These are phyloP conservation scores for Didymella pinodella DNA, from an alignment of 2,329 filamentous ascomycete species.

Conservation along the genomic window DNA sequence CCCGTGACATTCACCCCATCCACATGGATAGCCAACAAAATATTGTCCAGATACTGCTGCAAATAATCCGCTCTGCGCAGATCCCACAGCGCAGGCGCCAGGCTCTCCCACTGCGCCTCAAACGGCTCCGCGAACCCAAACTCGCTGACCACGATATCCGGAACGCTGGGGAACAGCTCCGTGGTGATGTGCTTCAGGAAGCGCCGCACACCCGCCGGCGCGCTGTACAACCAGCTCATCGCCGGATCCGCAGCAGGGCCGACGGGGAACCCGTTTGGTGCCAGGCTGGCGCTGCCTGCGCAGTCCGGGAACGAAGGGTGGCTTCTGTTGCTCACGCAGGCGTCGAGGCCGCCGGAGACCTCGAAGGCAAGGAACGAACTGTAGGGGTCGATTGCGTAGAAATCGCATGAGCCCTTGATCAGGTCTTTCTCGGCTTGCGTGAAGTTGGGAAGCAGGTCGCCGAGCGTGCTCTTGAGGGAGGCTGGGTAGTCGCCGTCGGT, in stretches of 20 bases:
- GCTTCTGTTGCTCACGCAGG: conserved; percentile 53
- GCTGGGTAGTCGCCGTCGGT: conserved; percentile 55
- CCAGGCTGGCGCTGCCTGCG: conserved; percentile 43
- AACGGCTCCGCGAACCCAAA: conserved; percentile 56
- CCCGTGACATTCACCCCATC: conserved; percentile 55
- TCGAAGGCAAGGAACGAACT: conserved; percentile 44
- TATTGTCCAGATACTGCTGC: conserved; percentile 54
- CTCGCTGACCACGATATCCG: conserved; percentile 53
- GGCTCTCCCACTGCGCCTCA: conserved; percentile 43
- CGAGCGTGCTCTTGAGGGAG: conserved; percentile 51
- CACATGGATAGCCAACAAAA: conserved; percentile 48
- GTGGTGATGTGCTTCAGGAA: conserved; percentile 55
- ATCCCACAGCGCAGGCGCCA: conserved; percentile 51
- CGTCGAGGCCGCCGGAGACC: conserved; percentile 46
- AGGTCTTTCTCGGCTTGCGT: conserved; percentile 51
- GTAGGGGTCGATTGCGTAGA: conserved; percentile 54
- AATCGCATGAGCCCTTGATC: conserved; percentile 56
- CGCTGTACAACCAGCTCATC: conserved; percentile 54
- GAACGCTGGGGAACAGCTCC: conserved; percentile 53
- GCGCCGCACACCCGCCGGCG: conserved; percentile 51
- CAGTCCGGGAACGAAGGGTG: conserved; percentile 55
- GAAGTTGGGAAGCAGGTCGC: conserved; percentile 50
- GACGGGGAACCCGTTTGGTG: conserved; percentile 55
- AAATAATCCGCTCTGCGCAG: conserved; percentile 53
- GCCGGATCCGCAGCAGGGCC: conserved; percentile 55